Conservation (phyloP, 768 basidiomycete species). For the Omphalotus guepiniiformis region DNA sequence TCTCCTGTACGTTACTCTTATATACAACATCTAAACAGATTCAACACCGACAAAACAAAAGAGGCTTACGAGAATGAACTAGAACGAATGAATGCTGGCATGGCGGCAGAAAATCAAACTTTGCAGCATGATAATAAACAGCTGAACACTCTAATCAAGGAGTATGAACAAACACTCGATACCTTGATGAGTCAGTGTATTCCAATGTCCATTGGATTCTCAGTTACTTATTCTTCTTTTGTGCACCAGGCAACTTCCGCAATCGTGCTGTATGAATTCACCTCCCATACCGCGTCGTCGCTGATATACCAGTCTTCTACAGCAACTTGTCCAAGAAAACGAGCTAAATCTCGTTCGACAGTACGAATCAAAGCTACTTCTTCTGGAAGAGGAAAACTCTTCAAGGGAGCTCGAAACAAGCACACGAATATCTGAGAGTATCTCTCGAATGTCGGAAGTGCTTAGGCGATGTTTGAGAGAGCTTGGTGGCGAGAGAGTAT, state of each 20-base stretch:
- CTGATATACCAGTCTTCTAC: conserved; percentile 6
- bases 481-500: conserved; percentile 58
- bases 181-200: conserved; percentile 71
- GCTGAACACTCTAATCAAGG: conserved; percentile 83
- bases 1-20: not conserved
- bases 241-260: conserved; percentile 58
- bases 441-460: conserved; percentile 64
- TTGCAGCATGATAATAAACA: conserved; percentile 96
- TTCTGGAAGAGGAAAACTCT: conserved; percentile 65
- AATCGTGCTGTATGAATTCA: conserved; percentile 76
- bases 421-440: conserved; percentile 61
- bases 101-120: conserved; percentile 77
- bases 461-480: conserved; percentile 69
- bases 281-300: not conserved
- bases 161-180: conserved; percentile 96
- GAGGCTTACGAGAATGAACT: conserved; percentile 90
- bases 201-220: not conserved
- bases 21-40: conserved; percentile 2
- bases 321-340: conserved; percentile 92
- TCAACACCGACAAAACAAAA: conserved; percentile 27
- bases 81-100: conserved; percentile 79
- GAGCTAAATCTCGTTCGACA: conserved; percentile 87
- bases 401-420: conserved; percentile 53
- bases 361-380: conserved; percentile 82
- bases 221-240: conserved; percentile 1